A percentile compares a stretch with the other conserved stretches of the same genome.
Evolutionary conservation across 371 early-diverging fungal genomes (phyloP).

Genomic region (Mortierella sp.): DNA sequence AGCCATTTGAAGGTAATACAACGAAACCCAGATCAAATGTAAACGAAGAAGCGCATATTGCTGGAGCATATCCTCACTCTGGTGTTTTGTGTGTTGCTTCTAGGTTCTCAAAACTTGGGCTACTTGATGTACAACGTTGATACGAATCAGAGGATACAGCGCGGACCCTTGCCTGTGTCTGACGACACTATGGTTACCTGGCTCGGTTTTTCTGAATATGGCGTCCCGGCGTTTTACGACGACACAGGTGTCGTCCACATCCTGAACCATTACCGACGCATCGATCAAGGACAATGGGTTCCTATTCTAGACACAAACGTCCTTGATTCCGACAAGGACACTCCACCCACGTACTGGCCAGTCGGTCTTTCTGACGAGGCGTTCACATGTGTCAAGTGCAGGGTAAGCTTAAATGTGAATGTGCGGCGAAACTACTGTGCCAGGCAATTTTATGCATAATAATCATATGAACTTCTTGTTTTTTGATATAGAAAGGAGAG

Average conservation of each 20-base stretch:
- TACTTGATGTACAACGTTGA: constrained; percentile 79
- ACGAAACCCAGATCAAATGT: not conserved
- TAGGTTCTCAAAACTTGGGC: constrained; percentile 72
- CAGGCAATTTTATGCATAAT: not conserved
- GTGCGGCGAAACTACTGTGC: not conserved
- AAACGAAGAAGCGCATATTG: too few relatives aligned
- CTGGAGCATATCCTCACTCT: not conserved
- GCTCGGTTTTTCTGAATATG: constrained; percentile 88
- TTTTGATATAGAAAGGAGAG: constrained; percentile 59
- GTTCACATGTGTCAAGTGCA: constrained; percentile 76
- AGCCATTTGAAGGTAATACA: constrained; percentile 56
- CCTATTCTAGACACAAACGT: constrained; percentile 77
- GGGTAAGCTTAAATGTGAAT: constrained; percentile 57
- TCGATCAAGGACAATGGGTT: constrained; percentile 79
- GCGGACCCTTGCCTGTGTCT: constrained; percentile 76
- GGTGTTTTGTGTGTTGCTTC: not conserved
- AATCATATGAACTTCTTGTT: not conserved
- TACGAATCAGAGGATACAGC: constrained; percentile 68
- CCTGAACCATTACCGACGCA: constrained; percentile 67
- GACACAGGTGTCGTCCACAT: constrained; percentile 75
- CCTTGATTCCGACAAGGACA: constrained; percentile 54
- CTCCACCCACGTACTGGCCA: constrained; percentile 78
- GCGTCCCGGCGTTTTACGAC: constrained; percentile 80
- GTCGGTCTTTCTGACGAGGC: constrained; percentile 75
- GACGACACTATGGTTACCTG: constrained; percentile 77